These are phyloP conservation scores for Ulota crispa DNA, from an alignment of 225 moss, liverwort and hornwort genomes.

Conservation along the genomic window DNA sequence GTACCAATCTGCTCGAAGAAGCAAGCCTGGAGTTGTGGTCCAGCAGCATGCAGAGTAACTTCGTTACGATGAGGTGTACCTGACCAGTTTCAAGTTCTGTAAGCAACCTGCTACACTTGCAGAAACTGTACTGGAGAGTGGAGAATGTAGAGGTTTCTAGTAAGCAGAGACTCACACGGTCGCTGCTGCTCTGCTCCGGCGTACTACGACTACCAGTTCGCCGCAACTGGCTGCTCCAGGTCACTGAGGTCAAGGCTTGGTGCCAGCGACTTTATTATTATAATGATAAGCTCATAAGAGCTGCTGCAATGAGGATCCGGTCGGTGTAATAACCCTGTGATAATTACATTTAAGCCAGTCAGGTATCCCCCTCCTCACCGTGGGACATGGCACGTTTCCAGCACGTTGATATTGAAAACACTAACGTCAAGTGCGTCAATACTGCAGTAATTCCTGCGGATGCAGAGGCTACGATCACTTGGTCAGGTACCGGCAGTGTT, in stretches of 20 bases:
- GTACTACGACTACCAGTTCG: not conserved
- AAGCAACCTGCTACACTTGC: not conserved
- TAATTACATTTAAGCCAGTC: not conserved
- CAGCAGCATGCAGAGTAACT: not conserved
- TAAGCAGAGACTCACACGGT: too few relatives aligned
- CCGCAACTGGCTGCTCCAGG: not conserved
- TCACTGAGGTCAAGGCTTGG: too few relatives aligned
- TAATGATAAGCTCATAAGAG: not conserved
- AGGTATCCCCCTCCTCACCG: conserved; percentile 30
- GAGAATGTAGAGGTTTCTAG: not conserved
- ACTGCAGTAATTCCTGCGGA: conserved; percentile 4
- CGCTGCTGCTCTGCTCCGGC: not conserved
- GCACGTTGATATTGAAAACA: conserved; percentile 34
- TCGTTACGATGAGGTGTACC: not conserved
- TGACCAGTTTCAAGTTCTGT: not conserved
- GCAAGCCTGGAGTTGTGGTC: not conserved
- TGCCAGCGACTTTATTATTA: not conserved
- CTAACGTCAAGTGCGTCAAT: not conserved
- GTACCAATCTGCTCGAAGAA: not conserved
- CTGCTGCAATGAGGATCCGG: not conserved
- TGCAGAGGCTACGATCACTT: not conserved
- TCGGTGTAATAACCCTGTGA: conserved; percentile 25
- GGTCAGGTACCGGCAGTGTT: not conserved
- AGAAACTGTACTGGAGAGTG: not conserved
- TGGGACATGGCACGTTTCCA: conserved; percentile 48